Evolutionary conservation across 2,329 filamentous ascomycete species (phyloP).

Genomic region (Ascochyta lentis): DNA sequence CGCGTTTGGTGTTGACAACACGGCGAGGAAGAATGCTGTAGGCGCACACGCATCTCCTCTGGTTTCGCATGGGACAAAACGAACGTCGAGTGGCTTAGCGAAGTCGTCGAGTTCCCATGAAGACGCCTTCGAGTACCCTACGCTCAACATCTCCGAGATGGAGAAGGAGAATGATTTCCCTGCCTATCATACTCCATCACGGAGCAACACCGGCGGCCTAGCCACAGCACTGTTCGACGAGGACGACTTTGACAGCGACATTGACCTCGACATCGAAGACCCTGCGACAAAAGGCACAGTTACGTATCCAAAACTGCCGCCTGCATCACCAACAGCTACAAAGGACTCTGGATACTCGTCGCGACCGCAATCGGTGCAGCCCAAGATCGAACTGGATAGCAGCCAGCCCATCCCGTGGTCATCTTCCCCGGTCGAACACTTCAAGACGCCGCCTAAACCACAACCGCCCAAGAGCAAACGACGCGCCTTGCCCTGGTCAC

Average conservation of each 20-base stretch:
- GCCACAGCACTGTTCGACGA: slow-evolving; percentile 64
- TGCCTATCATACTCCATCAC: slow-evolving; percentile 21
- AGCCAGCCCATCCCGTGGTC: slow-evolving; percentile 75
- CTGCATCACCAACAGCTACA: slow-evolving; percentile 33
- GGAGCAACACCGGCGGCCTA: slow-evolving; percentile 30
- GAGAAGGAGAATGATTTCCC: slow-evolving; percentile 36
- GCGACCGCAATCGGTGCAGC: slow-evolving; percentile 30
- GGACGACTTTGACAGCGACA: slow-evolving; percentile 87
- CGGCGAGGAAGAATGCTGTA: slow-evolving; percentile 35
- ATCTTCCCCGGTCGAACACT: slow-evolving; percentile 63
- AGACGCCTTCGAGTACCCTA: slow-evolving; percentile 38
- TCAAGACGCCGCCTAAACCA: slow-evolving; percentile 39
- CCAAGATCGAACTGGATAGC: slow-evolving; percentile 48
- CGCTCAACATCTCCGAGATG: slow-evolving; percentile 33
- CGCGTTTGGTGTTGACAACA: slow-evolving; percentile 40
- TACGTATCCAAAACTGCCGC: slow-evolving; percentile 51
- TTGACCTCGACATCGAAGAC: slow-evolving; percentile 73
- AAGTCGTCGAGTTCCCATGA: slow-evolving; percentile 52
- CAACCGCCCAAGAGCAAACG: slow-evolving; percentile 25
- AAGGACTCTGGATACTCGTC: slow-evolving; percentile 42
- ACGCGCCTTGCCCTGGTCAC: slow-evolving; percentile 64
- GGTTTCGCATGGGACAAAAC: slow-evolving; percentile 49
- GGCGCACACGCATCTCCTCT: slow-evolving; percentile 17
- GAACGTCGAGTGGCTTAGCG: slow-evolving; percentile 55
- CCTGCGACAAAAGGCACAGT: slow-evolving; percentile 58